phyloP scores from a whole-genome alignment of 2,329 filamentous ascomycete species.

The Corniculantispora saksenae region DNA sequence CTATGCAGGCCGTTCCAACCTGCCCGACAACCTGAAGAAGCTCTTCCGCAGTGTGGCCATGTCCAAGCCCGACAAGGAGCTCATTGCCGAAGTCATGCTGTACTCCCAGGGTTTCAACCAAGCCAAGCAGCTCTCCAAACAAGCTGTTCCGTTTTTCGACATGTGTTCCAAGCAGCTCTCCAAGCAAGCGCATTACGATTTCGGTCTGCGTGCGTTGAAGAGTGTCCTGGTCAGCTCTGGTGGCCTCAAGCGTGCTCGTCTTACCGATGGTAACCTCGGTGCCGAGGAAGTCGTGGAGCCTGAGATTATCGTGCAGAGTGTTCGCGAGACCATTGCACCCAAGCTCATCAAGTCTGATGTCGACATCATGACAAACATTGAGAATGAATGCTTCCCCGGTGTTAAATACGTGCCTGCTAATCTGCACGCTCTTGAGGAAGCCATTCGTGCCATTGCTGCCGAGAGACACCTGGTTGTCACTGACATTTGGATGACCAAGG shows the following conservation, averaged over 20 bases:
- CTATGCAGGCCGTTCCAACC: conserved; percentile 94
- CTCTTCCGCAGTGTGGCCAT: conserved; percentile 98
- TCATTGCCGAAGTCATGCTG: conserved; percentile 99
- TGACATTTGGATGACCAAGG: conserved; percentile 96
- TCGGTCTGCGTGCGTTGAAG: conserved; percentile 94
- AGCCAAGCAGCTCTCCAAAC: conserved; percentile 88
- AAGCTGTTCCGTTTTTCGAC: conserved; percentile 98
- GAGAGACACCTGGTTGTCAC: conserved; percentile 88
- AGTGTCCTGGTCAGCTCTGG: conserved; percentile 98
- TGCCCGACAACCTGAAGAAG: conserved; percentile 99
- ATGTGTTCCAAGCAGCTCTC: conserved; percentile 78
- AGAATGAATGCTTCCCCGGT: conserved; percentile 84
- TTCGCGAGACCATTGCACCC: conserved; percentile 96
- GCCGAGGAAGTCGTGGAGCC: conserved; percentile 80
- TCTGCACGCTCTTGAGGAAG: conserved; percentile 73
- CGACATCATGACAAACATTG: conserved; percentile 81
- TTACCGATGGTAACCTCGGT: conserved; percentile 59
- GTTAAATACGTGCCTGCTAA: conserved; percentile 91
- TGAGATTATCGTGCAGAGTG: conserved; percentile 97
- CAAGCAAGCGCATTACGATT: conserved; percentile 98
- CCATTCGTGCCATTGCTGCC: conserved; percentile 78
- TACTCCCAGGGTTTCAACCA: conserved; percentile 99
- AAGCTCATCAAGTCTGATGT: conserved; percentile 95
- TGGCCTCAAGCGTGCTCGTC: conserved; percentile 83
- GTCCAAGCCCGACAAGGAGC: conserved; percentile 99